Base-by-base conservation (phyloP, 108 stramenopile species). In the Cyclotella baltica region DNA sequence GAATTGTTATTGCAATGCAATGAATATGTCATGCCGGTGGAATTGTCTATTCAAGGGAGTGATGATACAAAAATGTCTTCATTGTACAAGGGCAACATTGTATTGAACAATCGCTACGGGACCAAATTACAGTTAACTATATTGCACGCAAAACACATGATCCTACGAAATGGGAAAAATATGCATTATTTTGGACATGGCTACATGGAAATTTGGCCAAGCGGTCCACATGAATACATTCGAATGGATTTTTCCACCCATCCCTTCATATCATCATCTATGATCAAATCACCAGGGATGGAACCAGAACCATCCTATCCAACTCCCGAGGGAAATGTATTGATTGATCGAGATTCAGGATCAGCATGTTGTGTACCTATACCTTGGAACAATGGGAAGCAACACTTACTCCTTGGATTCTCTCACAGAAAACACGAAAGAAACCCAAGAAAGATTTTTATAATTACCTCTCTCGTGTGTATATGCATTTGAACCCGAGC, bases 351-450 rank as follows among this genome's bases (percentile, higher is more conserved):
- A 48, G 84, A 85, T 50, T 67, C 70, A 36, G 84, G 84, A 34
- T 85, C 84, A 15, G 75, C 84, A 11, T 85, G 84, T 46, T 85
- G 84, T 48, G 75, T 85, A 8, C 68, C 70, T 15, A 76, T 83
- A 20, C 63, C 57, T 46, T 82, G 81, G 81, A 53, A 46, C 47
- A 47, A 67, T 28, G 40, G 43, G 43, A 48, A 25, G 0, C 61
- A 27, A 20, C 35, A 34, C 16, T 63, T 84, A 8, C 30, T 84
- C 1, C n/a, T 84, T 29, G 83, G 83, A 25, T 65, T 84, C 27
- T 84, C 83, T 15, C 83, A 84, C 43, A 59, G 70, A 31, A 84
- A 62, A 77, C 83, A 33, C 55, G 43, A 10, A 43, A 23, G 33
- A 25, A 5, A 20, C 27, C 46, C 0, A 48, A 58, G 19, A 22